Conservation (phyloP, 2,329 filamentous ascomycete species). For the Plenodomus biglobosus region DNA sequence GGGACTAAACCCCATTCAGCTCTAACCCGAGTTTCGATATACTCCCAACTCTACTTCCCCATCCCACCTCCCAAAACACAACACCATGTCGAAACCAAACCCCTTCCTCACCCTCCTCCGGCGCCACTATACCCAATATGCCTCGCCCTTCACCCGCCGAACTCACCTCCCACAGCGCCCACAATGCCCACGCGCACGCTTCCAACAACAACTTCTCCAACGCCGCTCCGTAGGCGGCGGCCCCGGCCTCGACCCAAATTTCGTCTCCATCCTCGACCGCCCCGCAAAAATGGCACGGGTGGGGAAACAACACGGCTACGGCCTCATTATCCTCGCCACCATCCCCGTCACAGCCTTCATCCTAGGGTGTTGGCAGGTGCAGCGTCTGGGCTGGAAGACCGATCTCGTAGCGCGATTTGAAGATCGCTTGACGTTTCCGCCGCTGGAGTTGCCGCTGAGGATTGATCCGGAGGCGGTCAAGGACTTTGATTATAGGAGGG, state of each 20-base stretch:
- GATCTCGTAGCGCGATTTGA: slow-evolving; percentile 89
- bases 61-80: slow-evolving; percentile 4
- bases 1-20: slow-evolving; percentile 17
- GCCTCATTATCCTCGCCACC: slow-evolving; percentile 77
- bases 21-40: slow-evolving; percentile 17
- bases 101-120: slow-evolving; percentile 38
- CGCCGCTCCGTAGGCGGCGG: slow-evolving; percentile 24
- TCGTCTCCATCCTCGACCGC: slow-evolving; percentile 83
- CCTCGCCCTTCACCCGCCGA: slow-evolving; percentile 9
- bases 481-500: slow-evolving; percentile 90
- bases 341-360: slow-evolving; percentile 90
- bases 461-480: slow-evolving; percentile 79
- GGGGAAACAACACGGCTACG: slow-evolving; percentile 74
- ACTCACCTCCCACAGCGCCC: slow-evolving; percentile 26
- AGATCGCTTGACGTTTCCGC: slow-evolving; percentile 82
- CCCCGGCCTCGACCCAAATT: slow-evolving; percentile 70
- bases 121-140: slow-evolving; percentile 26
- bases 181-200: slow-evolving; percentile 39
- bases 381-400: slow-evolving; percentile 91
- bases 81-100: slow-evolving; percentile 38
- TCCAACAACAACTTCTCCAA: slow-evolving; percentile 20
- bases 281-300: slow-evolving; percentile 78
- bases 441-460: slow-evolving; percentile 79
- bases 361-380: slow-evolving; percentile 93
- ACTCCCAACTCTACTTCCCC: slow-evolving; percentile 10